Evolutionary conservation across 163 green algal species (phyloP).

Genomic region (Picocystis sp.): DNA sequence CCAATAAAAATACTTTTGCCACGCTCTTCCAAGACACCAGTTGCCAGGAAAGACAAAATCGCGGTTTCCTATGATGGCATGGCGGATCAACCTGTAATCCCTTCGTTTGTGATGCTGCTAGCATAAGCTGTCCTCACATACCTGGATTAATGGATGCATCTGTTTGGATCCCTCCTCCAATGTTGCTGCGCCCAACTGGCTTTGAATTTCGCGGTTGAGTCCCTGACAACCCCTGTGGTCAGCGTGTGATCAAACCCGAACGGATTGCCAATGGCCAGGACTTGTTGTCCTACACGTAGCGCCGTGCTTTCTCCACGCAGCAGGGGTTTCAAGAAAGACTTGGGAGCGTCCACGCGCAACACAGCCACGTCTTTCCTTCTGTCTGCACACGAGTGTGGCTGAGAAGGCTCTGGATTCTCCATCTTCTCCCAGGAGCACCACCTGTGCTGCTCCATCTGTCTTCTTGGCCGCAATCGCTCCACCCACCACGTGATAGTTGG

Average conservation of each 20-base stretch:
- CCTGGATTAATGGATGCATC: slow-evolving; percentile 63
- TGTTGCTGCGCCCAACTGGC: slow-evolving; percentile 27
- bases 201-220: slow-evolving; percentile 29
- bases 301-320: slow-evolving; percentile 11
- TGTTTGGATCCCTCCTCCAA: slow-evolving; percentile 51
- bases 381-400: slow-evolving; percentile 22
- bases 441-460: too few species aligned
- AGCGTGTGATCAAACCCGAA: slow-evolving; percentile 76
- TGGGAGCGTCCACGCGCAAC: slow-evolving; percentile 32
- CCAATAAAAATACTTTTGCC: too few species aligned
- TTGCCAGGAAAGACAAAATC: too few species aligned
- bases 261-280: slow-evolving; percentile 57
- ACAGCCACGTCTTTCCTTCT: slow-evolving; percentile 48
- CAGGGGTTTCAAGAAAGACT: slow-evolving; percentile 22
- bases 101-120: too few species aligned
- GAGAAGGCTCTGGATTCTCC: slow-evolving; percentile 14
- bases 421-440: too few species aligned
- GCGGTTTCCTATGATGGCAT: too few species aligned
- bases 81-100: too few species aligned
- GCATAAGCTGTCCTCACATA: too few species aligned
- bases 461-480: too few species aligned
- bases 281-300: slow-evolving; percentile 41
- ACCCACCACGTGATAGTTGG: slow-evolving; percentile 24
- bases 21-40: too few species aligned
- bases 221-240: slow-evolving; percentile 39